phyloP scores from a whole-genome alignment of 768 basidiomycete species.

The Artomyces pyxidatus region DNA sequence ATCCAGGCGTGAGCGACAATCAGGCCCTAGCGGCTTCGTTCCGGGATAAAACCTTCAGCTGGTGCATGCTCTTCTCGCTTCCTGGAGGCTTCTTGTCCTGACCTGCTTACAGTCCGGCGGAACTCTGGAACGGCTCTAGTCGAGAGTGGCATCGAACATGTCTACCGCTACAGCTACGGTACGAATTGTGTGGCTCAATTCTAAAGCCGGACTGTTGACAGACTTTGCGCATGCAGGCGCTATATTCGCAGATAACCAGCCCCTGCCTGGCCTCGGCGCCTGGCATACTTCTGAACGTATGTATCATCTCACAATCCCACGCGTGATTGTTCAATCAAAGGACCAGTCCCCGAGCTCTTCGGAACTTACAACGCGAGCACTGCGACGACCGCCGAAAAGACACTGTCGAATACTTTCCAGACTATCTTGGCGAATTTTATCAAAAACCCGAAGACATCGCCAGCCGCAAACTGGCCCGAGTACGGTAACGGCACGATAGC shows the following conservation, averaged over 20 bases:
- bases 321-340: not conserved
- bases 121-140: constrained; percentile 8
- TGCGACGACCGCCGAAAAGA: constrained; percentile 16
- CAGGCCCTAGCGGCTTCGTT: not conserved
- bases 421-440: constrained; percentile 3
- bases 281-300: not conserved
- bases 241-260: not conserved
- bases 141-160: not conserved
- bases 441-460: constrained; percentile 1
- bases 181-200: too few relatives aligned
- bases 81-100: too few relatives aligned
- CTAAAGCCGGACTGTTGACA: not conserved
- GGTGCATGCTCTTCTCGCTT: too few relatives aligned
- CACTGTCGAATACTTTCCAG: constrained; percentile 18
- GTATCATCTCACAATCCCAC: not conserved
- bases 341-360: constrained; percentile 20
- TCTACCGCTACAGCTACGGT: constrained; percentile 8
- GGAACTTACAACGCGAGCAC: constrained; percentile 21
- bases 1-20: constrained; percentile 1
- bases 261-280: not conserved
- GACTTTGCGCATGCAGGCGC: constrained; percentile 2
- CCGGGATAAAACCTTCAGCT: constrained; percentile 1
- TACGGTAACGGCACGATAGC: constrained; percentile 1
- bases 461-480: constrained; percentile 2
- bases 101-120: constrained; percentile 4